phyloP scores from a whole-genome alignment of 305 asterid species.

The Fraxinus velutina region DNA sequence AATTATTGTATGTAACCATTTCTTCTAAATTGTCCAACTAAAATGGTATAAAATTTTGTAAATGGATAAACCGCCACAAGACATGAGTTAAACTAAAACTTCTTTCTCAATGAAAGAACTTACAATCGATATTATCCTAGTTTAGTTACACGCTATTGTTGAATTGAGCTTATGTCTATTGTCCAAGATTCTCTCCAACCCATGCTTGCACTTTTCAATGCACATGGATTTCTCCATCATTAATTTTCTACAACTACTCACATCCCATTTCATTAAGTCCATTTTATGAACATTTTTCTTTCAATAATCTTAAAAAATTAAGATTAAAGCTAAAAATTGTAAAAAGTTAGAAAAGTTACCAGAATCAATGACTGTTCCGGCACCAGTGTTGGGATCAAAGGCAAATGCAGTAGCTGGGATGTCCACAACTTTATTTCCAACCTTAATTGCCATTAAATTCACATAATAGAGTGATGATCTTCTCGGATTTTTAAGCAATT shows the following conservation, averaged over 20 bases:
- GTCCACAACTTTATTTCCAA: constrained; percentile 46
- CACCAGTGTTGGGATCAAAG: constrained; percentile 61
- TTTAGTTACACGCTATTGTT: neutral
- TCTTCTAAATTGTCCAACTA: neutral
- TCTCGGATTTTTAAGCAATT: constrained; percentile 56
- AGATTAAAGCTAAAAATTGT: neutral
- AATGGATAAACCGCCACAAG: neutral
- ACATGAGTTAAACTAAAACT: neutral
- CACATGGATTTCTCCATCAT: neutral
- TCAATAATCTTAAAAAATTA: neutral
- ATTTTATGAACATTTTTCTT: neutral
- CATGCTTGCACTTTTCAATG: neutral
- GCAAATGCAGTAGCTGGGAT: constrained; percentile 61
- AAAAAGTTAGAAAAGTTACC: constrained; percentile 30
- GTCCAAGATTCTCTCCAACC: neutral
- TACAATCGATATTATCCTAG: neutral
- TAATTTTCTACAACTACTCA: neutral
- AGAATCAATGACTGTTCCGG: constrained; percentile 75
- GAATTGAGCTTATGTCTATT: neutral
- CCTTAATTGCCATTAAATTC: constrained; percentile 57
- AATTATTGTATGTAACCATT: neutral
- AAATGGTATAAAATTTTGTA: neutral
- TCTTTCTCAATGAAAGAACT: neutral
- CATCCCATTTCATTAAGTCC: neutral
- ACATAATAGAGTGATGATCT: constrained; percentile 78